A percentile compares a stretch with the other conserved stretches of the same genome.
These are phyloP conservation scores for Nemania diffusa DNA, from an alignment of 2,329 filamentous ascomycete species.

Conservation along the genomic window DNA sequence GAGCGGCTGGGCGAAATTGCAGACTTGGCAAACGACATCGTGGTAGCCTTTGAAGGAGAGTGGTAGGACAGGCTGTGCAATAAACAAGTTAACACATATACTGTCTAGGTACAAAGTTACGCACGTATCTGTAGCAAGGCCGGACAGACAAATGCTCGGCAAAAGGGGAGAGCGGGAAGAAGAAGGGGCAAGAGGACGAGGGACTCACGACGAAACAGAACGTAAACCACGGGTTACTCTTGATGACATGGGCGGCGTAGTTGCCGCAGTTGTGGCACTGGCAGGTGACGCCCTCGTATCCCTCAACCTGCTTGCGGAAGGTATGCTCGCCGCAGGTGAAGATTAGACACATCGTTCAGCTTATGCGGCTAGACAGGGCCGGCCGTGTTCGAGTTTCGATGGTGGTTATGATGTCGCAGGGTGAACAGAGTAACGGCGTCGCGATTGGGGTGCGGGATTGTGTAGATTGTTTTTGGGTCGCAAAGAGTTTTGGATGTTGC, in stretches of 20 bases:
- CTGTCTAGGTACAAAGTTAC: neutral
- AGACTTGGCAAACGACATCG: constrained; percentile 79
- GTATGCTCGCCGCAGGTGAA: constrained; percentile 71
- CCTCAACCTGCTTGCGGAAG: constrained; percentile 67
- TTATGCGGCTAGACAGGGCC: constrained; percentile 21
- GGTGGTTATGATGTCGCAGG: neutral
- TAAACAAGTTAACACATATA: constrained; percentile 21
- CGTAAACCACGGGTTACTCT: constrained; percentile 78
- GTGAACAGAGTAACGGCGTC: neutral
- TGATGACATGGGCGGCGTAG: constrained; percentile 68
- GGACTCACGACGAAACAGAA: constrained; percentile 76
- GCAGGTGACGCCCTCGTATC: constrained; percentile 70
- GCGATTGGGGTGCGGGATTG: neutral
- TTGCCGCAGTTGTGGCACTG: constrained; percentile 76
- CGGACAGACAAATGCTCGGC: neutral
- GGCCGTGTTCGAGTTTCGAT: neutral
- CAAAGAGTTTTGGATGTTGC: neutral
- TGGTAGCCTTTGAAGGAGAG: constrained; percentile 74
- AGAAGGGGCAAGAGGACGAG: neutral
- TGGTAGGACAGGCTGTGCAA: constrained; percentile 71
- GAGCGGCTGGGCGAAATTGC: constrained; percentile 77
- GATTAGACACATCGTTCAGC: constrained; percentile 66
- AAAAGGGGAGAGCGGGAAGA: neutral
- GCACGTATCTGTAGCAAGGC: neutral
- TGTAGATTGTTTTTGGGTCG: neutral